These are phyloP conservation scores for Annulohypoxylon stygium DNA, from an alignment of 495 filamentous ascomycete genomes.

Conservation along the genomic window DNA sequence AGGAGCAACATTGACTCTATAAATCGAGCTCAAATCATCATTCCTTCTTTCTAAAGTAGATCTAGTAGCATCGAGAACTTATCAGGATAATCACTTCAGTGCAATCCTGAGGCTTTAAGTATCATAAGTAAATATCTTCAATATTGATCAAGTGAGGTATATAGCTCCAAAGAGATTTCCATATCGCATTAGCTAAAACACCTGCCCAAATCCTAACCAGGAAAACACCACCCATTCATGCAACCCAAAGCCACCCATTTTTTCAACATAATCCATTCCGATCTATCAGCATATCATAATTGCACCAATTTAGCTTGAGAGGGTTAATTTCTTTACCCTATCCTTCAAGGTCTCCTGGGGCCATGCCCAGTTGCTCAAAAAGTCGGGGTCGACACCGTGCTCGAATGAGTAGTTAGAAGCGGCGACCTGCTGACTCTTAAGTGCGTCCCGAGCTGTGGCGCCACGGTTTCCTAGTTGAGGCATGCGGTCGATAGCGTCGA, in stretches of 20 bases:
- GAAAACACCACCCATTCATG: conserved; percentile 32
- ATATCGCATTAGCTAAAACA: conserved; percentile 8
- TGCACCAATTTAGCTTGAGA: conserved; percentile 6
- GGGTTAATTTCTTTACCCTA: conserved; percentile 36
- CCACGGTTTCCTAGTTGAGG: conserved; percentile 69
- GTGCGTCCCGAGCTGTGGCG: conserved; percentile 67
- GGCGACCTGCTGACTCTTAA: conserved; percentile 69
- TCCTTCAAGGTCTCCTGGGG: conserved; percentile 57
- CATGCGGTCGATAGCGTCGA: conserved; percentile 77
- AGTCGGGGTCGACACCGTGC: conserved; percentile 73
- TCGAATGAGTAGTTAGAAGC: conserved; percentile 72
- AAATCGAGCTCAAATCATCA: too few relatives aligned
- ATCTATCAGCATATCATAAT: conserved; percentile 9
- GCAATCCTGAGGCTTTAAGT: neutral
- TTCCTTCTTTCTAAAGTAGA: too few relatives aligned
- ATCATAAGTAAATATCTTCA: neutral
- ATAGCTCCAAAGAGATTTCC: conserved; percentile 7
- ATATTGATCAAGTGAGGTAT: neutral
- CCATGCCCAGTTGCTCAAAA: conserved; percentile 75
- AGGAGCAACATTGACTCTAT: too few relatives aligned
- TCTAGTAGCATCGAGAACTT: too few relatives aligned
- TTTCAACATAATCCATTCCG: conserved; percentile 2
- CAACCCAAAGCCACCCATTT: conserved; percentile 18
- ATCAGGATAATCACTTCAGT: neutral
- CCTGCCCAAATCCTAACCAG: conserved; percentile 10